Evolutionary conservation across 2,329 filamentous ascomycete species (phyloP).

Genomic region (Ascocoryne sarcoides): DNA sequence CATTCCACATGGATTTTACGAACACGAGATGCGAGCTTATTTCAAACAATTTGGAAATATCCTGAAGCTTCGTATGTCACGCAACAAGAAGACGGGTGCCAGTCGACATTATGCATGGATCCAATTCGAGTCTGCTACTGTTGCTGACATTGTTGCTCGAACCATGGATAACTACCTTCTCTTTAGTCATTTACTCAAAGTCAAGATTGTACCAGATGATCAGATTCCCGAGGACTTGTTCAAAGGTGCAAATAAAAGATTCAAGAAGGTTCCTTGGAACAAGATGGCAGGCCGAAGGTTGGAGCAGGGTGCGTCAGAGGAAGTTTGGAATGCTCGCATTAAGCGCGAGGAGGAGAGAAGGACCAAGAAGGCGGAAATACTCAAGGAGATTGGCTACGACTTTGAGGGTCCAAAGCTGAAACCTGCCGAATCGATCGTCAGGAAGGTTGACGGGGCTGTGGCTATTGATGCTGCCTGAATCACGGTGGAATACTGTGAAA

Average conservation of each 20-base stretch:
- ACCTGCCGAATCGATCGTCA: too few species aligned
- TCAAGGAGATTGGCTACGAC: constrained; percentile 77
- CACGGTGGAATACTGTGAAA: too few species aligned
- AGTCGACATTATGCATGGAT: constrained; percentile 94
- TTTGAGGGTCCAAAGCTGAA: constrained; percentile 69
- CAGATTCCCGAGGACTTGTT: constrained; percentile 75
- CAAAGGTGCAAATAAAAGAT: constrained; percentile 83
- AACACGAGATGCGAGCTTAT: constrained; percentile 89
- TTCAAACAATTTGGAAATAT: constrained; percentile 90
- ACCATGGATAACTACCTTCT: constrained; percentile 98
- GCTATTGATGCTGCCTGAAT: too few species aligned
- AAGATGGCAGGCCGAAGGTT: constrained; percentile 72
- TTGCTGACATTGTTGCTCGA: constrained; percentile 85
- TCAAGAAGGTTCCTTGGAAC: constrained; percentile 82
- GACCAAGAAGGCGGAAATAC: constrained; percentile 58
- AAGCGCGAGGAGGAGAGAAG: constrained; percentile 64
- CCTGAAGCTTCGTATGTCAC: constrained; percentile 67
- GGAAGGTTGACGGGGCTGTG: too few species aligned
- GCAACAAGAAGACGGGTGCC: constrained; percentile 84
- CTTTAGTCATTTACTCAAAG: constrained; percentile 89
- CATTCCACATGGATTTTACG: constrained; percentile 93
- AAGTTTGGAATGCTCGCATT: constrained; percentile 71
- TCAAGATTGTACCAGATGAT: constrained; percentile 66
- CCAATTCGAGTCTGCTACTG: constrained; percentile 68
- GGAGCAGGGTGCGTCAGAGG: constrained; percentile 62